These are phyloP conservation scores for Nakazawaea ernobii DNA, from an alignment of 805 yeast genomes.

Conservation along the genomic window DNA sequence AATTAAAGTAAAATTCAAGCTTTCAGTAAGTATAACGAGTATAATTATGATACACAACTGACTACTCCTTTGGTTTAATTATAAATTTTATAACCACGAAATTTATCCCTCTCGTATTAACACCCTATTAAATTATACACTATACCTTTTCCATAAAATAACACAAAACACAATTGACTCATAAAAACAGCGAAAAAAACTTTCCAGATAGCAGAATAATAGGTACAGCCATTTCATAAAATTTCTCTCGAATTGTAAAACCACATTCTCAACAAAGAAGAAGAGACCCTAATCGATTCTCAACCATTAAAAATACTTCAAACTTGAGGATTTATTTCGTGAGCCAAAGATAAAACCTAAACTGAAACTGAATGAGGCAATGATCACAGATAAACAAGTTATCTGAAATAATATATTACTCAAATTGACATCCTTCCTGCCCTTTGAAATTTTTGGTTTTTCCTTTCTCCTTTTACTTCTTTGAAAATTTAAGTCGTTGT, in stretches of 20 bases:
- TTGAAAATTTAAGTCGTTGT: neutral
- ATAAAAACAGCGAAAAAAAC: too few species aligned
- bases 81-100: too few species aligned
- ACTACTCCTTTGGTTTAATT: too few species aligned
- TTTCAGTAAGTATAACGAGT: too few species aligned
- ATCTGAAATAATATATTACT: constrained; percentile 9
- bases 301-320: neutral
- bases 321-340: neutral
- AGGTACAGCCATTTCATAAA: neutral
- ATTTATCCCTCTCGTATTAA: too few species aligned
- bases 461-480: neutral
- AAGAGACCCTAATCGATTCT: neutral
- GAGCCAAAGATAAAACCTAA: constrained; percentile 12
- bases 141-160: too few species aligned
- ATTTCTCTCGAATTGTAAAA: neutral
- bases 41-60: too few species aligned
- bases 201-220: too few species aligned
- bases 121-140: too few species aligned
- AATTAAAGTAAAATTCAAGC: too few species aligned
- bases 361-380: constrained; percentile 12
- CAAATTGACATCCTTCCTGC: neutral
- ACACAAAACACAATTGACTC: too few species aligned
- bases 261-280: neutral
- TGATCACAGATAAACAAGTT: constrained; percentile 10
- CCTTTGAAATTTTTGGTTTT: neutral